phyloP scores from a whole-genome alignment of 2,329 filamentous ascomycete species.

The Pseudocercospora vitis region DNA sequence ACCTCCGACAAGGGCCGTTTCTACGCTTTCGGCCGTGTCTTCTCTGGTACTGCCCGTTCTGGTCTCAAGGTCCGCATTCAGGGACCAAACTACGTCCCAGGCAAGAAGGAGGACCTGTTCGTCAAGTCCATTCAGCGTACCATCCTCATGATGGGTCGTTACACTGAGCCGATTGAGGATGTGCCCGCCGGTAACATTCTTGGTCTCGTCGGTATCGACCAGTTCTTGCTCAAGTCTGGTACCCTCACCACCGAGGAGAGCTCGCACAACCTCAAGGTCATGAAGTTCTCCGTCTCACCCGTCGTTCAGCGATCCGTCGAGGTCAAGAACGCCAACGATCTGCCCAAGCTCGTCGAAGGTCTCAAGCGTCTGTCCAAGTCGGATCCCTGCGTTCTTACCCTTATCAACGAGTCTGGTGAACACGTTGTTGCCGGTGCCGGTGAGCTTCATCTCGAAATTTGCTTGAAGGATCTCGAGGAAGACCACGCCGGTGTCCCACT shows the following conservation, averaged over 20 bases:
- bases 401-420: conserved; percentile 89
- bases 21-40: conserved; percentile 99
- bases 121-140: conserved; percentile 99
- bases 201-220: conserved; percentile 97
- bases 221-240: conserved; percentile 99
- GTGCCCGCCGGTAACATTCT: conserved; percentile 99
- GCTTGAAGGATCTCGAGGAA: conserved; percentile 99
- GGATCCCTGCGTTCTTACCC: conserved; percentile 93
- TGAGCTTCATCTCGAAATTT: conserved; percentile 98
- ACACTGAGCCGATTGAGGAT: conserved; percentile 98
- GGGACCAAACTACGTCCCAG: conserved; percentile 96
- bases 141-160: conserved; percentile 99
- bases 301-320: conserved; percentile 98
- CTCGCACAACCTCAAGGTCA: conserved; percentile 99
- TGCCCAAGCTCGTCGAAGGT: conserved; percentile 99
- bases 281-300: conserved; percentile 99
- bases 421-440: conserved; percentile 98
- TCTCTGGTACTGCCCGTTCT: conserved; percentile 95
- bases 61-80: conserved; percentile 99
- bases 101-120: conserved; percentile 98
- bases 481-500: conserved; percentile 99
- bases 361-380: conserved; percentile 99
- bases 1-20: conserved; percentile 99
- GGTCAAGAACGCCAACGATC: conserved; percentile 99
- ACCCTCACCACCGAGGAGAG: conserved; percentile 96